Evolutionary conservation across 2,329 filamentous ascomycete species (phyloP), one percentile per base, ranked within the genome.

Genomic region (Trichoderma arundinaceum): DNA sequence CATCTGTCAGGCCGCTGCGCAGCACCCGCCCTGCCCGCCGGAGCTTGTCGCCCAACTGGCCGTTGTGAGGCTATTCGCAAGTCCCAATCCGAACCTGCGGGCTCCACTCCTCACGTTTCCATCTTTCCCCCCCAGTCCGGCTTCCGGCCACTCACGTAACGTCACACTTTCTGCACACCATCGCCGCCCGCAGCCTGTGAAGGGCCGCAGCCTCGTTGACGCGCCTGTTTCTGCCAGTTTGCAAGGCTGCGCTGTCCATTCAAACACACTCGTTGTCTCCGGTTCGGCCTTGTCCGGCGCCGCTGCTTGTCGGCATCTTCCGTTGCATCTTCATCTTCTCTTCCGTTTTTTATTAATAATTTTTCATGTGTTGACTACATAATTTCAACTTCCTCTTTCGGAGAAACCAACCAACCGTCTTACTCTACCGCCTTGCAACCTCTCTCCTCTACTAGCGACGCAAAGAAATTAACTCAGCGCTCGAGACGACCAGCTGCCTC

Each of bases 11-110:
- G 39, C 53, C 51, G 19, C 51, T 28, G 51, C 49, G 70, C 54
- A 39, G 52, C 62, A 54, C 52, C 57, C 46, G 46, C 57, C 10
- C 15, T 28, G 22, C 22, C 22, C 22, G 22, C 22, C 48, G 13
- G 46, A 35, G 49, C 51, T 66, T 61, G 70, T 73, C 63, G 71
- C 71, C 69, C 67, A 69, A 71, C 67, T 67, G 60, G 68, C 56
- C 46, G 58, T 72, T 64, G 75, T 80, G 78, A 80, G 75, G 78
- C 76, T 79, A 79, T 80, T 79, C 78, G 71, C 76, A 77, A 69
- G 53, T 53, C n/a, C 46, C 39, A 39, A 32, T 28, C 22, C 22
- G 22, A 60, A 62, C 61, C 53, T 65, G 54, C 66, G 67, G 49
- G 63, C 67, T 62, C 63, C 65, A 59, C 64, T 46, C 57, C 65